Percentiles rank a stretch among this genome's conserved stretches.
These are phyloP conservation scores for Penicillium sp. DNA, from an alignment of 2,329 filamentous ascomycete species.

Conservation along the genomic window DNA sequence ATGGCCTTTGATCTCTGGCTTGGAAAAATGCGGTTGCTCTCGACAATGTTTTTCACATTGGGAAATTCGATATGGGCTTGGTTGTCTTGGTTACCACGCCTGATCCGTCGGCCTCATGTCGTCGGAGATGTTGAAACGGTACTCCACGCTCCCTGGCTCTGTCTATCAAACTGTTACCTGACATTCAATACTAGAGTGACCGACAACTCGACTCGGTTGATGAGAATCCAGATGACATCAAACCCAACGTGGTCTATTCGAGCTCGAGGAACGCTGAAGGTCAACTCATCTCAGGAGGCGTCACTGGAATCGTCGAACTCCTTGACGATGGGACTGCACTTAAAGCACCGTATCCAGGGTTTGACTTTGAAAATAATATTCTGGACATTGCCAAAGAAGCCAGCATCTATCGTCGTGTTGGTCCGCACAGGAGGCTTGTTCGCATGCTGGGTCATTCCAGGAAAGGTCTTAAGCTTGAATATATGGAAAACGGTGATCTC, in stretches of 20 bases:
- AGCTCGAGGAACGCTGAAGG: conserved; percentile 3
- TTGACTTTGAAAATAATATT: conserved; percentile 12
- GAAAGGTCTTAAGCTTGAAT: conserved; percentile 13
- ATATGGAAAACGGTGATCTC: conserved; percentile 13
- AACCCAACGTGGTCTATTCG: conserved; percentile 1
- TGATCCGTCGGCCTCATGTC: neutral
- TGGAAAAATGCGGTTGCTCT: no score
- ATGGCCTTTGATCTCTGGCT: no score
- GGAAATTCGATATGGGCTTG: no score
- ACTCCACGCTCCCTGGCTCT: neutral
- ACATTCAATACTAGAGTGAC: neutral
- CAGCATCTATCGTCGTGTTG: conserved; percentile 12
- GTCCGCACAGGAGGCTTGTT: conserved; percentile 10
- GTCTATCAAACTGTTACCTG: neutral
- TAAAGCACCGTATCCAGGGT: conserved; percentile 6
- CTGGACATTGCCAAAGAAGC: conserved; percentile 16
- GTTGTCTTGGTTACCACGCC: no score
- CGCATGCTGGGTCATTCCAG: conserved; percentile 12
- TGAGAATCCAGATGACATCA: neutral
- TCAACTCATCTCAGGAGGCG: neutral
- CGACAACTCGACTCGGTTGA: neutral
- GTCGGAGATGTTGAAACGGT: neutral
- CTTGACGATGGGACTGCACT: neutral
- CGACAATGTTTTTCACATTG: no score
- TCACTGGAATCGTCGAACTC: neutral